Conservation (phyloP, 192 early-diverging fungal genomes). For the Coemansia sp. region DNA sequence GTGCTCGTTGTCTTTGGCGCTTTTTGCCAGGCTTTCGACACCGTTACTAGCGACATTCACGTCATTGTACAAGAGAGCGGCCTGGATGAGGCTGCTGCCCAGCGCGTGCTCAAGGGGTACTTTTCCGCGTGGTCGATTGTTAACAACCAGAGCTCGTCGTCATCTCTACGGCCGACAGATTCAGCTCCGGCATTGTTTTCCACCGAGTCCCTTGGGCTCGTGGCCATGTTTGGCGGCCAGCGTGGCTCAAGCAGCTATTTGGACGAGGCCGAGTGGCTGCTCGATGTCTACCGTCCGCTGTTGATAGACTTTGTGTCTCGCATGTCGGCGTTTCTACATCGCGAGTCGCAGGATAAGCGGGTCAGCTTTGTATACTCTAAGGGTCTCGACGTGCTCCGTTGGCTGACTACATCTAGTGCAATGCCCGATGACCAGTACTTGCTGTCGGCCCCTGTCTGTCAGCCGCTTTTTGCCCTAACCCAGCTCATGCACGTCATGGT, state of each 20-base stretch:
- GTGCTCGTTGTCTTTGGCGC: constrained; percentile 11
- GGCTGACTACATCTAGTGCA: constrained; percentile 71
- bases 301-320: constrained; percentile 71
- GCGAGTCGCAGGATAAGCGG: constrained; percentile 60
- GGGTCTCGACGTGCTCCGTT: constrained; percentile 77
- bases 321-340: constrained; percentile 69
- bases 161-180: neutral
- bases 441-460: constrained; percentile 72
- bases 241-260: constrained; percentile 86
- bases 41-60: constrained; percentile 17
- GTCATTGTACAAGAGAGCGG: constrained; percentile 5
- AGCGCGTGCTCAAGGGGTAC: constrained; percentile 25
- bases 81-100: constrained; percentile 15
- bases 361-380: constrained; percentile 62
- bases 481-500: constrained; percentile 85
- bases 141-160: neutral
- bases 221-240: constrained; percentile 95
- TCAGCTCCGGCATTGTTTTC: constrained; percentile 23
- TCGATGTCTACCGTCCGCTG: constrained; percentile 74
- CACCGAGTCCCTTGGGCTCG: constrained; percentile 58
- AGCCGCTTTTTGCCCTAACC: constrained; percentile 86
- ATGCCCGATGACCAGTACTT: constrained; percentile 75
- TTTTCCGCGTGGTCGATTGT: constrained; percentile 23
- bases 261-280: constrained; percentile 75
- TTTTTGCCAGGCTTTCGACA: neutral